A percentile compares a stretch with the other conserved stretches of the same genome.
These are phyloP conservation scores for Naegleria gruberi DNA, from an alignment of 208 protist species.

Conservation along the genomic window DNA sequence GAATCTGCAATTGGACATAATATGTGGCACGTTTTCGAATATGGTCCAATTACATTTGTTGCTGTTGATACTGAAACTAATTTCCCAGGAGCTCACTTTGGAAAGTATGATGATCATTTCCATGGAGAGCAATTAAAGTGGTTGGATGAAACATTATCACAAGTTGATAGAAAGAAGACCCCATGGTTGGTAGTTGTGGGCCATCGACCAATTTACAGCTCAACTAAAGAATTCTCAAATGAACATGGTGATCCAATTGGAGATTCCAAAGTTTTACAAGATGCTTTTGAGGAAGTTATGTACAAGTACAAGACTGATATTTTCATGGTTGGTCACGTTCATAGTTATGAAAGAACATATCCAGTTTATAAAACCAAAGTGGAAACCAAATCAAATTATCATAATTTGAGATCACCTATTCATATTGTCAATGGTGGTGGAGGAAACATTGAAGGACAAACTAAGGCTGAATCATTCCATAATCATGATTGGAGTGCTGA, in stretches of 20 bases:
- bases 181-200: slow-evolving; percentile 46
- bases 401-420: background rate
- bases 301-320: slow-evolving; percentile 29
- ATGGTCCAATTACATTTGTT: slow-evolving; percentile 43
- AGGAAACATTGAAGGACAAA: background rate
- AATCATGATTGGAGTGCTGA: background rate
- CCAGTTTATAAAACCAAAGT: background rate
- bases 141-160: slow-evolving; percentile 37
- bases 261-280: slow-evolving; percentile 1
- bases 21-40: slow-evolving; percentile 44
- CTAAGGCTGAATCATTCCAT: background rate
- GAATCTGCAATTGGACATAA: background rate
- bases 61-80: slow-evolving; percentile 41
- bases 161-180: slow-evolving; percentile 40
- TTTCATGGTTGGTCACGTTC: slow-evolving; percentile 33
- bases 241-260: background rate
- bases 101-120: no score
- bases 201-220: slow-evolving; percentile 48
- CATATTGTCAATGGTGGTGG: background rate
- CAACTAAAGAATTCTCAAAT: slow-evolving; percentile 21
- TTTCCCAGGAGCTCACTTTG: slow-evolving; percentile 24
- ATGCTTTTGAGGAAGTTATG: slow-evolving; percentile 28
- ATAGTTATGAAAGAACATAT: slow-evolving; percentile 26
- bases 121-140: slow-evolving; percentile 28
- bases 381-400: background rate